Percentiles rank a stretch among this genome's conserved stretches.
These are phyloP conservation scores for Mortierella hygrophila DNA, from an alignment of 192 early-diverging fungal genomes.

Conservation along the genomic window DNA sequence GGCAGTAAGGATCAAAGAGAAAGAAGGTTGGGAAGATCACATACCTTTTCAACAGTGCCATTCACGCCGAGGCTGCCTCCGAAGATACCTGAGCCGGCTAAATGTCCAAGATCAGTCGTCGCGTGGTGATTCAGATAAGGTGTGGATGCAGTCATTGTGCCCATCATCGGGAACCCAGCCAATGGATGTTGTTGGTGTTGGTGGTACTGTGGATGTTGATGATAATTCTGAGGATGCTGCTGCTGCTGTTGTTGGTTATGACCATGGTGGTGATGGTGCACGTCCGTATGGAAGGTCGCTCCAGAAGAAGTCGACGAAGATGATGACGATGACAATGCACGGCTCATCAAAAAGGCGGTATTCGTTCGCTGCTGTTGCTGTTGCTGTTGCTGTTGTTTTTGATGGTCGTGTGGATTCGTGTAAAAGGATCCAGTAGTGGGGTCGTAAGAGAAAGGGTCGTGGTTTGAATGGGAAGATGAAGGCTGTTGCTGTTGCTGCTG, in stretches of 20 bases:
- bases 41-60: constrained; percentile 21
- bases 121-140: constrained; percentile 3
- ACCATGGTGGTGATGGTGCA: constrained; percentile 16
- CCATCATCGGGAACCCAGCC: constrained; percentile 12
- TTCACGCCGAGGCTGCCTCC: neutral
- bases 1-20: neutral
- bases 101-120: neutral
- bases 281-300: constrained; percentile 1
- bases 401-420: constrained; percentile 3
- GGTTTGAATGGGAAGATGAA: constrained; percentile 24
- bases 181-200: constrained; percentile 11
- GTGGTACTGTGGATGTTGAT: neutral
- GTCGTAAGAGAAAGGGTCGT: constrained; percentile 20
- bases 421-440: constrained; percentile 21
- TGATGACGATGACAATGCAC: constrained; percentile 48
- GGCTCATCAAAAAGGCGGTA: constrained; percentile 24
- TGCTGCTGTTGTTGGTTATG: neutral
- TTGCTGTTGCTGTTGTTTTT: constrained; percentile 29
- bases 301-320: constrained; percentile 37
- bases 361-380: constrained; percentile 42
- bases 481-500: constrained; percentile 14
- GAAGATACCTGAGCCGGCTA: neutral
- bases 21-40: neutral
- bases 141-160: neutral
- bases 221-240: constrained; percentile 3